Conservation (phyloP, 2,329 filamentous ascomycete species). For the Ceratocystiopsis brevicomis region DNA sequence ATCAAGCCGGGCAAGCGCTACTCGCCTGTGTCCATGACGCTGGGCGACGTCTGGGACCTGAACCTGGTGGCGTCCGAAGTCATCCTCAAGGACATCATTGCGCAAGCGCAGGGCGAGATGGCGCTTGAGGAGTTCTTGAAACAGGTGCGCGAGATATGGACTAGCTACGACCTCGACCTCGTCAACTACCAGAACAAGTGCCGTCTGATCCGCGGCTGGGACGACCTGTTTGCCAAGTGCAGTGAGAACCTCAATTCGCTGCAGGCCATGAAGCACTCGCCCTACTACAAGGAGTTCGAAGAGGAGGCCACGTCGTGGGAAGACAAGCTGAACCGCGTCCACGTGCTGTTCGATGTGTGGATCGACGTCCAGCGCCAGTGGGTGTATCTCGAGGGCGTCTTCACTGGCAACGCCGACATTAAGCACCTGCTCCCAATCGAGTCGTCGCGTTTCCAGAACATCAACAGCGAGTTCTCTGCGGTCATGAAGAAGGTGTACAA, state of each 20-base stretch:
- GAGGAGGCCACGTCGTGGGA: constrained; percentile 95
- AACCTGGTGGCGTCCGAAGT: constrained; percentile 74
- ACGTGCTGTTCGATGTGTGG: constrained; percentile 97
- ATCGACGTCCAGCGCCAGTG: constrained; percentile 99
- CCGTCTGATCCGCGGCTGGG: constrained; percentile 90
- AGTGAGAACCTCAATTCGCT: constrained; percentile 95
- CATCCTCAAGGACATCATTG: constrained; percentile 81
- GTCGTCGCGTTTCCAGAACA: constrained; percentile 93
- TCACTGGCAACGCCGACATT: constrained; percentile 96
- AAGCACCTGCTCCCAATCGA: constrained; percentile 94
- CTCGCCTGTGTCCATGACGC: constrained; percentile 79
- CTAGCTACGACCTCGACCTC: constrained; percentile 82
- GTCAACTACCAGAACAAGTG: constrained; percentile 98
- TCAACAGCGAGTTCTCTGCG: constrained; percentile 96
- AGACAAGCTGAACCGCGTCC: constrained; percentile 91
- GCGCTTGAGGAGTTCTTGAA: constrained; percentile 93
- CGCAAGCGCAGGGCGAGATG: constrained; percentile 95
- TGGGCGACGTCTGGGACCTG: constrained; percentile 98
- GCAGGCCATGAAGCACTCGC: constrained; percentile 96
- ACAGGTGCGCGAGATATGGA: constrained; percentile 91
- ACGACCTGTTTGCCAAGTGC: constrained; percentile 95
- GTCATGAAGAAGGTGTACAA: constrained; percentile 99
- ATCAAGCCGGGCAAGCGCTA: constrained; percentile 86
- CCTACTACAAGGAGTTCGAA: constrained; percentile 98
- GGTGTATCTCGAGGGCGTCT: constrained; percentile 98